These are phyloP conservation scores for Lojkania enalia DNA, from an alignment of 2,329 filamentous ascomycete genomes.

Conservation along the genomic window DNA sequence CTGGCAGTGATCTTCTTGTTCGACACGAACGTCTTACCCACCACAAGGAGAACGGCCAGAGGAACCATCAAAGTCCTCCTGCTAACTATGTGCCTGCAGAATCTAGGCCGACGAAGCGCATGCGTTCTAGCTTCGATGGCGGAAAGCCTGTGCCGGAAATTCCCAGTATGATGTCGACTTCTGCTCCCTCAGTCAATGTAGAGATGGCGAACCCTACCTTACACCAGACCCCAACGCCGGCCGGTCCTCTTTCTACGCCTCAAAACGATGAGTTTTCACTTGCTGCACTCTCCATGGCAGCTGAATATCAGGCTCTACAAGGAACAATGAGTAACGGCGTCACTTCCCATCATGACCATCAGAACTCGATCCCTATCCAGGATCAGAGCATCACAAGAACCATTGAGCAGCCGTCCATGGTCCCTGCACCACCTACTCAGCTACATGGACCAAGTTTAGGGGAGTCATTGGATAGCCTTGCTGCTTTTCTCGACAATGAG, in stretches of 20 bases:
- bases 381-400: slow-evolving; percentile 16
- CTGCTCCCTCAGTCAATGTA: slow-evolving; percentile 21
- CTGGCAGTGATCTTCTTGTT: slow-evolving; percentile 43
- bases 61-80: slow-evolving; percentile 10
- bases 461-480: slow-evolving; percentile 44
- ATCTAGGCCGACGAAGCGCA: slow-evolving; percentile 26
- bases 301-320: slow-evolving; percentile 47
- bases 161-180: slow-evolving; percentile 29
- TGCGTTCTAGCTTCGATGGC: slow-evolving; percentile 30
- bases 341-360: slow-evolving; percentile 16
- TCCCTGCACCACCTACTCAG: slow-evolving; percentile 8
- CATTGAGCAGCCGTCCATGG: slow-evolving; percentile 15
- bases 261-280: slow-evolving; percentile 41
- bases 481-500: slow-evolving; percentile 45
- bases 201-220: slow-evolving; percentile 19
- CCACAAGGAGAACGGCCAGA: slow-evolving; percentile 29
- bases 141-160: slow-evolving; percentile 32
- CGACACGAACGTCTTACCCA: slow-evolving; percentile 47
- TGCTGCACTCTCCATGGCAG: slow-evolving; percentile 47
- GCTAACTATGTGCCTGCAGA: slow-evolving; percentile 18
- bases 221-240: slow-evolving; percentile 19
- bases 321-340: slow-evolving; percentile 24
- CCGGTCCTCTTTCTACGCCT: slow-evolving; percentile 17
- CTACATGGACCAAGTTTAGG: slow-evolving; percentile 25
- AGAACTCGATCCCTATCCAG: slow-evolving; percentile 17